A percentile compares a stretch with the other conserved stretches of the same genome.
Evolutionary conservation across 2,329 filamentous ascomycete species (phyloP).

Genomic region (Alternaria longipes): DNA sequence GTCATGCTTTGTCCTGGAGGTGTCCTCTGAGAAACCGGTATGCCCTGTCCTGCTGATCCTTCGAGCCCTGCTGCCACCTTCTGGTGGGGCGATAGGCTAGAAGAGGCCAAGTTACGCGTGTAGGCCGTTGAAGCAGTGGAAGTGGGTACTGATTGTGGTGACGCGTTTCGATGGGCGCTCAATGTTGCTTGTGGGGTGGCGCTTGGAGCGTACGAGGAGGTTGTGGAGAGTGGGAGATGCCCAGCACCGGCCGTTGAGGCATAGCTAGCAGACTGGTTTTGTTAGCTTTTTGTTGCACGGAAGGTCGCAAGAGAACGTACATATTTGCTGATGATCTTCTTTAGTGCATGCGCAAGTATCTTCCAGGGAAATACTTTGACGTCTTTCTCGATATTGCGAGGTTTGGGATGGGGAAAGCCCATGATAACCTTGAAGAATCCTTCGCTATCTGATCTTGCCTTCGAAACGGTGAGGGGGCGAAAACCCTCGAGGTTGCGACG

Average conservation of each 20-base stretch:
- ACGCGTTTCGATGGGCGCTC: conserved; percentile 58
- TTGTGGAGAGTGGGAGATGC: conserved; percentile 51
- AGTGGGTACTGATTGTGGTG: conserved; percentile 59
- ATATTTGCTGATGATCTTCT: conserved; percentile 99
- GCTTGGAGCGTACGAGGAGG: conserved; percentile 48
- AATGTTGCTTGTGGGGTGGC: conserved; percentile 59
- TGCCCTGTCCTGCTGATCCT: conserved; percentile 49
- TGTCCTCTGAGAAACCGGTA: conserved; percentile 47
- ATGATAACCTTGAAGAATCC: conserved; percentile 99
- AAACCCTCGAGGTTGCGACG: conserved; percentile 95
- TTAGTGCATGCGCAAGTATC: conserved; percentile 82
- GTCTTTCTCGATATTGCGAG: conserved; percentile 97
- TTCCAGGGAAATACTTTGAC: conserved; percentile 99
- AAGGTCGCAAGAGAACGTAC: conserved; percentile 57
- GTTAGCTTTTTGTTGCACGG: conserved; percentile 47
- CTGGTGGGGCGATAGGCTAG: conserved; percentile 57
- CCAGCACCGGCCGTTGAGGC: conserved; percentile 68
- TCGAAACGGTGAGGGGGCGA: conserved; percentile 90
- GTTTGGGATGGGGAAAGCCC: conserved; percentile 94
- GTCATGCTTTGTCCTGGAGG: conserved; percentile 47
- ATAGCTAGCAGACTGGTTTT: conserved; percentile 70
- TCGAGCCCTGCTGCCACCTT: conserved; percentile 52
- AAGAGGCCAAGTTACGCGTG: conserved; percentile 53
- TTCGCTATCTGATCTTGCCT: conserved; percentile 89
- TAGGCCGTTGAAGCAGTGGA: conserved; percentile 57